Evolutionary conservation across 2,329 filamentous ascomycete species (phyloP).

Genomic region (Delphinella strobiligena): DNA sequence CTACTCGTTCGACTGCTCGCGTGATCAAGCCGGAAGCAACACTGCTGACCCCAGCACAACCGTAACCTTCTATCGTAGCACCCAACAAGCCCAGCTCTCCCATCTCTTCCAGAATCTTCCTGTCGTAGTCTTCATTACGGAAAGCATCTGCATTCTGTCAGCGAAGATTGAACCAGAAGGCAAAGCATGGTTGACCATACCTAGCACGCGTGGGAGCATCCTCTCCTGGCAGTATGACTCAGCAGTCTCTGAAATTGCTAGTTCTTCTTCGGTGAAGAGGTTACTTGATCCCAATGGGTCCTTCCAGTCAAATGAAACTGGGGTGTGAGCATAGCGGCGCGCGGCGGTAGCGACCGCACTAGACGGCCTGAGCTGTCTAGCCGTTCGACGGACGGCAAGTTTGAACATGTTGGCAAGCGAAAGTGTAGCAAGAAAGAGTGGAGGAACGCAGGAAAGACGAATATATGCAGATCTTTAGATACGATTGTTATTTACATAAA

Average conservation of each 20-base stretch:
- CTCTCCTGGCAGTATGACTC: constrained; percentile 89
- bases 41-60: constrained; percentile 75
- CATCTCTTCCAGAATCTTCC: constrained; percentile 80
- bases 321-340: constrained; percentile 30
- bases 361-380: constrained; percentile 26
- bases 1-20: constrained; percentile 78
- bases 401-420: constrained; percentile 28
- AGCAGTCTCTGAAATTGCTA: constrained; percentile 80
- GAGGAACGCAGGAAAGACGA: neutral
- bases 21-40: constrained; percentile 86
- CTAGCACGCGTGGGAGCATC: constrained; percentile 71
- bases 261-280: constrained; percentile 78
- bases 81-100: constrained; percentile 81
- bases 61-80: constrained; percentile 76
- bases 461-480: neutral
- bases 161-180: neutral
- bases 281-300: constrained; percentile 69
- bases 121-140: constrained; percentile 76
- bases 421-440: neutral
- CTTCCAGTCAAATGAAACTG: constrained; percentile 68
- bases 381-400: constrained; percentile 26
- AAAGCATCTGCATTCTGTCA: constrained; percentile 54
- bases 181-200: constrained; percentile 35
- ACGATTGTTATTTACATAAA: no score
- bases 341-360: constrained; percentile 18